These are phyloP conservation scores for Teratosphaeriaceae sp. DNA, from an alignment of 2,329 filamentous ascomycete genomes.

Conservation along the genomic window DNA sequence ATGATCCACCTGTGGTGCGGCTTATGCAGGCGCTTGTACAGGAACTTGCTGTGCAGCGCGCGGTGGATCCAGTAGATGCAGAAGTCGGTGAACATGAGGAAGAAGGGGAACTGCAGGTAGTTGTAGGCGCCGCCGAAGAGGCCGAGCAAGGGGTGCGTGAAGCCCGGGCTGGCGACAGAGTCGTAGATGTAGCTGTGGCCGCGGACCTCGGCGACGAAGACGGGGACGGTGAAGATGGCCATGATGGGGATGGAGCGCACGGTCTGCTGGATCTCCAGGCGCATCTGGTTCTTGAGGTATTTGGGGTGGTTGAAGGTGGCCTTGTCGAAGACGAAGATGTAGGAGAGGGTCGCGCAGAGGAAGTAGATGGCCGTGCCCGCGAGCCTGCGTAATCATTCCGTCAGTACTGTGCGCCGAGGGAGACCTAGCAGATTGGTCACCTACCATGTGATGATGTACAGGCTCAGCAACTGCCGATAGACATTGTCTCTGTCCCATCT, in stretches of 20 bases:
- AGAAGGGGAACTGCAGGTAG: slow-evolving; percentile 75
- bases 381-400: slow-evolving; percentile 63
- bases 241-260: slow-evolving; percentile 72
- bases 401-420: neutral
- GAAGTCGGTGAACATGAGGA: slow-evolving; percentile 82
- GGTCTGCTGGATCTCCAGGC: slow-evolving; percentile 77
- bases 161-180: slow-evolving; percentile 30
- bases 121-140: slow-evolving; percentile 53
- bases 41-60: slow-evolving; percentile 66
- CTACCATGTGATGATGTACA: slow-evolving; percentile 85
- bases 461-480: slow-evolving; percentile 63
- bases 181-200: slow-evolving; percentile 88
- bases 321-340: slow-evolving; percentile 87
- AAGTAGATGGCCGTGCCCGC: slow-evolving; percentile 85
- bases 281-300: slow-evolving; percentile 89
- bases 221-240: slow-evolving; percentile 70
- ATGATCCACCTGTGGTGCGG: slow-evolving; percentile 99
- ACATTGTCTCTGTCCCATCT: slow-evolving; percentile 70
- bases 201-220: slow-evolving; percentile 76
- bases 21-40: slow-evolving; percentile 92
- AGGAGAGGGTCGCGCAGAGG: slow-evolving; percentile 73
- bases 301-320: slow-evolving; percentile 82
- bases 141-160: slow-evolving; percentile 23
- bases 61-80: slow-evolving; percentile 91
- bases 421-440: neutral